Evolutionary conservation across 805 yeast genomes (phyloP).

Genomic region (Ogataea zsoltii): DNA sequence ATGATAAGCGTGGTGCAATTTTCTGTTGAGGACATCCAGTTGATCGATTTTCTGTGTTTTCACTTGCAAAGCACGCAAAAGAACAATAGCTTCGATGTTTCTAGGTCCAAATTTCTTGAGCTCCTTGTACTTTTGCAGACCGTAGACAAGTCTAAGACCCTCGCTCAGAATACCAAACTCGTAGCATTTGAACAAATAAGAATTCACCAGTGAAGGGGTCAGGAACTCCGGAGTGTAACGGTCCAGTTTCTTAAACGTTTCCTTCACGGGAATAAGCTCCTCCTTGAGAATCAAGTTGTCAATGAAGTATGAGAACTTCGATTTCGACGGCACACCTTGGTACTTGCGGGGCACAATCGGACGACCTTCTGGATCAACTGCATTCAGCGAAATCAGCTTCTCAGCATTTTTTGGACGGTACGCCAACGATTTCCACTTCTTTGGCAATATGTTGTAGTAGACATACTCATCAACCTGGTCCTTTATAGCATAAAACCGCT

Average conservation of each 20-base stretch:
- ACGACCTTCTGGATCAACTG: slow-evolving; percentile 27
- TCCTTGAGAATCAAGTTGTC: slow-evolving; percentile 23
- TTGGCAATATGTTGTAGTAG: slow-evolving; percentile 25
- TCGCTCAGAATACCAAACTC: slow-evolving; percentile 23
- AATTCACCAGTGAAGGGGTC: slow-evolving; percentile 24
- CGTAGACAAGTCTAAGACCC: slow-evolving; percentile 23
- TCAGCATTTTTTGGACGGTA: slow-evolving; percentile 28
- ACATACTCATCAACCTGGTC: slow-evolving; percentile 32
- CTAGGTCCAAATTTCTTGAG: slow-evolving; percentile 16
- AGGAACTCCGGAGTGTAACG: slow-evolving; percentile 20
- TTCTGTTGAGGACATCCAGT: slow-evolving; percentile 19
- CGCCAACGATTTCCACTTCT: slow-evolving; percentile 25
- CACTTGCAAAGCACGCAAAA: slow-evolving; percentile 27
- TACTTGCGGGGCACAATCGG: slow-evolving; percentile 28
- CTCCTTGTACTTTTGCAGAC: slow-evolving; percentile 18
- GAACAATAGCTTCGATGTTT: slow-evolving; percentile 26
- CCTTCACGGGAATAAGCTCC: slow-evolving; percentile 24
- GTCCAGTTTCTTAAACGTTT: slow-evolving; percentile 20
- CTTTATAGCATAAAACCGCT: slow-evolving; percentile 23
- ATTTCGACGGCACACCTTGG: slow-evolving; percentile 30
- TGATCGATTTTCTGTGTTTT: slow-evolving; percentile 9
- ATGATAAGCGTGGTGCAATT: slow-evolving; percentile 15
- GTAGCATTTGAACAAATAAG: slow-evolving; percentile 28
- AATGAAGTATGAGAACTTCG: slow-evolving; percentile 27
- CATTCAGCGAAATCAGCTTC: slow-evolving; percentile 20